Conservation (phyloP, 805 yeast species). For the Yarrowia bubula region DNA sequence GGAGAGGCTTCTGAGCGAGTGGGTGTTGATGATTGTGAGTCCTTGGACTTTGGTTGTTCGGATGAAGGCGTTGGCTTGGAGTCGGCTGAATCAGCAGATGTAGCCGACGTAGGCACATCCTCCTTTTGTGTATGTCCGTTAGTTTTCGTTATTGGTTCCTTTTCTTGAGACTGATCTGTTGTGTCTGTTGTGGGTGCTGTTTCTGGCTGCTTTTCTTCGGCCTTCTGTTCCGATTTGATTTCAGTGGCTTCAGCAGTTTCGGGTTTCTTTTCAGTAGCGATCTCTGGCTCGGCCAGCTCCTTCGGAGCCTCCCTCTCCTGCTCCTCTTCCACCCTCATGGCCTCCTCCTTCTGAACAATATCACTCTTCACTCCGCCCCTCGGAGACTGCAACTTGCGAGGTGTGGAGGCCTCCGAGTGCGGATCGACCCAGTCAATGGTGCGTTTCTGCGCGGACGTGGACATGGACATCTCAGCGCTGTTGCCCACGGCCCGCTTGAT, state of each 20-base stretch:
- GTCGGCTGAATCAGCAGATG: no score
- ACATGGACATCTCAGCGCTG: constrained; percentile 13
- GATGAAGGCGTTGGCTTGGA: no score
- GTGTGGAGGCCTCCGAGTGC: constrained; percentile 6
- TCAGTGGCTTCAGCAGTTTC: neutral
- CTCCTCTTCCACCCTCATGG: neutral
- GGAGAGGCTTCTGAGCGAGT: neutral
- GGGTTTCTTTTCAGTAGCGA: no score
- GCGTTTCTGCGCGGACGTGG: constrained; percentile 20
- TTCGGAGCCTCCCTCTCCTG: constrained; percentile 1
- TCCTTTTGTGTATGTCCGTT: no score
- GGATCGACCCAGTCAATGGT: constrained; percentile 27
- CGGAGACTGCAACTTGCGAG: constrained; percentile 16
- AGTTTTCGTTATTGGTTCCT: neutral
- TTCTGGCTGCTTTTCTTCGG: neutral
- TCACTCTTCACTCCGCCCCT: neutral
- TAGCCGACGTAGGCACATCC: no score
- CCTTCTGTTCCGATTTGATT: neutral
- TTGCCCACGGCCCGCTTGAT: constrained; percentile 23
- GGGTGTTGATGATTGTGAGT: no score
- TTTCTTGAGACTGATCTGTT: neutral
- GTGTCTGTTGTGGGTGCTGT: no score
- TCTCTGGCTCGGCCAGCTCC: no score
- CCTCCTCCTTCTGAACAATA: neutral
- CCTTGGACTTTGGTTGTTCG: no score